phyloP scores from a whole-genome alignment of 768 basidiomycete genomes.

The Dacryopinax spathularia region DNA sequence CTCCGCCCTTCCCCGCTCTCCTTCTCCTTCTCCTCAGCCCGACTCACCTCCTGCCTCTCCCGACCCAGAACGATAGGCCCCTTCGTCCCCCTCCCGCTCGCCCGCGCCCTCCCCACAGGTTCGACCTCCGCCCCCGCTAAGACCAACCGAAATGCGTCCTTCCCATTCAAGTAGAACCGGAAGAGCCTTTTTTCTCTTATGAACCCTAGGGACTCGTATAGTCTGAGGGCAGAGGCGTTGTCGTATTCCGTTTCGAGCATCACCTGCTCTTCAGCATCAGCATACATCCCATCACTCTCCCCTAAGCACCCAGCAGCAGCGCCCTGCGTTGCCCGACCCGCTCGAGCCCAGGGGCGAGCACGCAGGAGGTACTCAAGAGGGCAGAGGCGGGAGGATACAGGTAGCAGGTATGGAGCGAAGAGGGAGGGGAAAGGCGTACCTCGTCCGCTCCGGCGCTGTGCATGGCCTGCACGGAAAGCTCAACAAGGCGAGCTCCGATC shows the following conservation, averaged over 20 bases:
- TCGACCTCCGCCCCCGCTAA: conserved; percentile 26
- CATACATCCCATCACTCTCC: too few relatives aligned
- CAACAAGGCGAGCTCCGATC: conserved; percentile 79
- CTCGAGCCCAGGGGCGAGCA: too few relatives aligned
- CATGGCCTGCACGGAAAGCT: conserved; percentile 74
- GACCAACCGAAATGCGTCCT: conserved; percentile 82
- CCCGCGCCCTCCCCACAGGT: neutral
- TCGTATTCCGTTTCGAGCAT: conserved; percentile 94
- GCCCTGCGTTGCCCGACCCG: neutral
- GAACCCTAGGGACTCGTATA: conserved; percentile 89
- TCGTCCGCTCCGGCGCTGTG: conserved; percentile 68
- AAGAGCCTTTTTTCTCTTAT: conserved; percentile 88
- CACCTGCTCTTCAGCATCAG: conserved; percentile 41
- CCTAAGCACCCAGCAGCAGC: too few relatives aligned
- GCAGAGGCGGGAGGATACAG: too few relatives aligned
- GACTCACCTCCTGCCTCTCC: too few relatives aligned
- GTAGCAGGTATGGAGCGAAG: too few relatives aligned
- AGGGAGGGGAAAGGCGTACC: conserved; percentile 34
- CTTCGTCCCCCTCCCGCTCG: neutral
- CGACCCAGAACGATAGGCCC: too few relatives aligned
- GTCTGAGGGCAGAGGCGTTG: conserved; percentile 69
- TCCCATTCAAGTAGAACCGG: conserved; percentile 93
- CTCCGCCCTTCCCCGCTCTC: too few relatives aligned
- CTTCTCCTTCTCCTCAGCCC: neutral
- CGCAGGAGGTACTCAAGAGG: too few relatives aligned